Evolutionary conservation across 768 basidiomycete species (phyloP), one percentile per base, ranked within the genome.

Genomic region (Pulveroboletus ravenelii): DNA sequence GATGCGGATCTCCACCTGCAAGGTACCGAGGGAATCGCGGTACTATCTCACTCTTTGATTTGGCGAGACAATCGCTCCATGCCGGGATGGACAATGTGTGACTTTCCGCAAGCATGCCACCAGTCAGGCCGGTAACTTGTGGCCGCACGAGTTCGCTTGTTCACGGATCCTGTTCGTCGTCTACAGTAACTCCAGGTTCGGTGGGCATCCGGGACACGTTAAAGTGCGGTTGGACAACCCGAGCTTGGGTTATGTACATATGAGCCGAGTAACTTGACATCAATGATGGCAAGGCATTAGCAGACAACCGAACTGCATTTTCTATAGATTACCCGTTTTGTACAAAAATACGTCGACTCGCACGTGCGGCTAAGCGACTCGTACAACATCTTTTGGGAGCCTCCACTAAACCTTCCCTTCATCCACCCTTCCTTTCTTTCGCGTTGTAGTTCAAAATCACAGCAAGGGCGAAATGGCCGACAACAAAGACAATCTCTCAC

Each of bases 341-440:
- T 61, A 44, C 25, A 27, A 27, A 27, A 4, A 29, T 15, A 23
- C 23, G 29, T 48, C 4, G 47, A 34, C 54, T 27, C 25, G 48
- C 64, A 65, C 64, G 64, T 65, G 64, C 55, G 32, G 44, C 39
- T n/a, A 30, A 31, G 20, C 39, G 38, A 29, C 45, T 41, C 44
- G 27, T 47, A 52, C 57, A 43, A 49, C 60, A n/a, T 46, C 55
- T 39, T 51, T 52, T n/a, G 15, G 49, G 42, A 44, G 39, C 31
- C 29, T 43, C 40, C 18, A 27, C 38, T 39, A 23, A 10, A 6
- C 32, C 38, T 48, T 32, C n/a, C 34, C 35, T 47, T 39, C 44
- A 5, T 45, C 41, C 29, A 9, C 41, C 25, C 35, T 48, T 20
- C 34, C 14, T 29, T 27, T 15, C 0, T 41, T 41, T 37, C 17